Percentiles rank a stretch among this genome's conserved stretches.
phyloP scores from a whole-genome alignment of 1,139 yeast genomes.

The Geotrichum reessii region DNA sequence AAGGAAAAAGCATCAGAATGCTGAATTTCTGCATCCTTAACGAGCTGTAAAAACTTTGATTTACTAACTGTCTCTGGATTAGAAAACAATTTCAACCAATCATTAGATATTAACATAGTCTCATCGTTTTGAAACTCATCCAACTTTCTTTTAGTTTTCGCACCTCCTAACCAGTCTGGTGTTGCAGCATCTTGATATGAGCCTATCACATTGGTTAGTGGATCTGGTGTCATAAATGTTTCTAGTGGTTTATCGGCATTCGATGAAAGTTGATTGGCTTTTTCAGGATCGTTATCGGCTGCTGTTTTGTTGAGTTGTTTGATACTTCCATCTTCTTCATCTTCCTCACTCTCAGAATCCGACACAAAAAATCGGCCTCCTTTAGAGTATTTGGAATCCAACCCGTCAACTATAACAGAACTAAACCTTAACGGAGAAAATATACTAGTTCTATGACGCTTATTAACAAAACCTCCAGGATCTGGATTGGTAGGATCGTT shows the following conservation, averaged over 20 bases:
- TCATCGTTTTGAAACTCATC: slow-evolving; percentile 2
- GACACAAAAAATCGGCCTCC: slow-evolving; percentile 79
- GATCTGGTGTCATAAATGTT: slow-evolving; percentile 15
- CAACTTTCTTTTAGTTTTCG: slow-evolving; percentile 10
- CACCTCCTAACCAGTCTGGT: slow-evolving; percentile 13
- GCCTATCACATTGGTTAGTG: slow-evolving; percentile 13
- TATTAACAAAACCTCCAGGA: neutral
- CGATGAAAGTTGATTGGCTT: neutral
- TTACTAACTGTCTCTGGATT: neutral
- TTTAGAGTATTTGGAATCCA: slow-evolving; percentile 74
- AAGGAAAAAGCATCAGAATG: slow-evolving; percentile 19
- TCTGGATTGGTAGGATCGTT: neutral
- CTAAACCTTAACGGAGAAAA: slow-evolving; percentile 79
- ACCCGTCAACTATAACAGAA: slow-evolving; percentile 65
- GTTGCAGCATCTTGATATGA: slow-evolving; percentile 12
- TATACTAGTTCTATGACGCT: slow-evolving; percentile 44
- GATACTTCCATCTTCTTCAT: slow-evolving; percentile 18
- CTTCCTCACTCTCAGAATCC: slow-evolving; percentile 28
- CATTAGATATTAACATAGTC: slow-evolving; percentile 12
- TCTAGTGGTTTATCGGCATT: slow-evolving; percentile 3
- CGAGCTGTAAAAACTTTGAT: neutral
- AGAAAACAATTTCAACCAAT: slow-evolving; percentile 22
- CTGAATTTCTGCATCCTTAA: slow-evolving; percentile 15
- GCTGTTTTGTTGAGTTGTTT: slow-evolving; percentile 8
- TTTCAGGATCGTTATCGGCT: slow-evolving; percentile 14